These are phyloP conservation scores for Yamadazyma aaseri DNA, from an alignment of 1,139 yeast species.

Conservation along the genomic window DNA sequence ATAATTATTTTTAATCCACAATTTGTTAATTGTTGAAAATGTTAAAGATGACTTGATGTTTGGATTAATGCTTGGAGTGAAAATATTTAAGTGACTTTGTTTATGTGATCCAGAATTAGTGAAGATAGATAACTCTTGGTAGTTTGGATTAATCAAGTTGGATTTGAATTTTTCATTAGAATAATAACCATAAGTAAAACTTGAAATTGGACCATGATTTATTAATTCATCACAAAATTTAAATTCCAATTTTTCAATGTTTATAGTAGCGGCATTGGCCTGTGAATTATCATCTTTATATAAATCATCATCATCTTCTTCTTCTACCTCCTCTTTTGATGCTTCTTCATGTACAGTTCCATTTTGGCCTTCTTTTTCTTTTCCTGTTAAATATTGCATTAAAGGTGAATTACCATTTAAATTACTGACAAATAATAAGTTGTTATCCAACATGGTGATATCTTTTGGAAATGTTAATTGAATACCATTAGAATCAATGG, in stretches of 20 bases:
- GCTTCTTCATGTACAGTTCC: too few species aligned
- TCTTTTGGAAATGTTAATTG: slow-evolving; percentile 31
- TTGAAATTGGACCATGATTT: slow-evolving; percentile 75
- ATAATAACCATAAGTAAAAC: slow-evolving; percentile 63
- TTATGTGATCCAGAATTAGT: slow-evolving; percentile 67
- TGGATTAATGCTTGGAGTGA: slow-evolving; percentile 66
- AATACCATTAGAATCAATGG: slow-evolving; percentile 22
- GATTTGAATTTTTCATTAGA: slow-evolving; percentile 55
- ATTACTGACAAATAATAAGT: slow-evolving; percentile 36
- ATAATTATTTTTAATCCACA: slow-evolving; percentile 67
- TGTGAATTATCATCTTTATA: slow-evolving; percentile 21
- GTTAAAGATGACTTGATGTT: slow-evolving; percentile 65
- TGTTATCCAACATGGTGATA: slow-evolving; percentile 33
- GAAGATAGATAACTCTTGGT: slow-evolving; percentile 62
- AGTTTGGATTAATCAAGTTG: slow-evolving; percentile 68
- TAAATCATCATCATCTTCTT: slow-evolving; percentile 24
- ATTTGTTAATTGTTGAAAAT: slow-evolving; percentile 71
- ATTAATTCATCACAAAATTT: slow-evolving; percentile 52
- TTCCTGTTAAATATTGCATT: slow-evolving; percentile 23
- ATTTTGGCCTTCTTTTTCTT: slow-evolving; percentile 21
- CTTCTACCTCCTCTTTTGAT: slow-evolving; percentile 12
- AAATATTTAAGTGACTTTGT: slow-evolving; percentile 56
- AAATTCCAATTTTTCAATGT: slow-evolving; percentile 37
- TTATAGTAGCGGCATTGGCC: slow-evolving; percentile 38
- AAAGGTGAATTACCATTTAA: slow-evolving; percentile 37